Evolutionary conservation across 2,329 filamentous ascomycete species (phyloP), one percentile per base, ranked within the genome.

Genomic region (Nothopassalora personata): DNA sequence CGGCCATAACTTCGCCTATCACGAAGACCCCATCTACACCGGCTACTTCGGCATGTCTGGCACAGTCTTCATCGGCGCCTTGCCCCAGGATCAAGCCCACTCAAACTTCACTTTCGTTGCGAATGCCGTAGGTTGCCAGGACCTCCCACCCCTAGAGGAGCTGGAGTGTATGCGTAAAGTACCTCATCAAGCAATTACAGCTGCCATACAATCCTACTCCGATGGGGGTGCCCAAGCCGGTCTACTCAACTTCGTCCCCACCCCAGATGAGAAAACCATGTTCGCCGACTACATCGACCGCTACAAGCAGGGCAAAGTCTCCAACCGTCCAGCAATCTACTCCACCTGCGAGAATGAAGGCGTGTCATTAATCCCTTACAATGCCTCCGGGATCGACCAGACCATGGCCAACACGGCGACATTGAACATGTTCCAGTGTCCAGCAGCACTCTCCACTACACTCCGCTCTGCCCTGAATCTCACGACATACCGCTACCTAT

Each of bases 21-120:
- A 59, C 0, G 59, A 72, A 1, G 66, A 76, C 23, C 74, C 76
- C 1, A 71, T 77, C 31, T 69, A 76, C 7, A 64, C 58, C 5
- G 75, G 74, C 7, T 51, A 75, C 1, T 74, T 77, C 47, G 71
- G 71, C 6, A 67, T 74, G 46, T 76, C 73, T 1, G 75, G 73
- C 10, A 75, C 70, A 7, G 69, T 74, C 28, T 69, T 76, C 27
- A 27, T 61, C 13, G 39, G 39, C 18, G 47, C 51, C 8, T 39
- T 51, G 9, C 23, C 49, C 1, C 52, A 48, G n/a, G 60, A 65
- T 48, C n/a, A 39, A n/a, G 57, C 55, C 1, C 61, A 59, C 6
- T 9, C 30, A 23, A 63, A 56, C 33, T 63, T 48, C 71, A 68
- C 30, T 45, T 78, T 59, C 54, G 66, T 64, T n/a, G 49, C 60